Conservation (phyloP, 2,329 filamentous ascomycete genomes). For the Fusarium nisikadoi region DNA sequence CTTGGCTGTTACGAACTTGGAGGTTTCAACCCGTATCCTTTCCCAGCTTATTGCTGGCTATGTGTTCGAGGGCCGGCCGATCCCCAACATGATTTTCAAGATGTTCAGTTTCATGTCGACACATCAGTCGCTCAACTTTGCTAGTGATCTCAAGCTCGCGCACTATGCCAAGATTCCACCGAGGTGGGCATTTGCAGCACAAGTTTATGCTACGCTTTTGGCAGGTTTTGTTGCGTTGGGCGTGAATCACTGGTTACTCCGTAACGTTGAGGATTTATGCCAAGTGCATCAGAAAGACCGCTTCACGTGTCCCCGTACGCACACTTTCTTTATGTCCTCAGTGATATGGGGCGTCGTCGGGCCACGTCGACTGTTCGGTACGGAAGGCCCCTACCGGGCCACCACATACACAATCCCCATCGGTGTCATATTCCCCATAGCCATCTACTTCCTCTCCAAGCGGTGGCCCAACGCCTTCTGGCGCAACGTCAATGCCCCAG, state of each 20-base stretch:
- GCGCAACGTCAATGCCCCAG: conserved; percentile 40
- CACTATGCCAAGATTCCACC: conserved; percentile 72
- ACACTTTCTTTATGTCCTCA: conserved; percentile 69
- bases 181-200: conserved; percentile 63
- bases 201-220: conserved; percentile 64
- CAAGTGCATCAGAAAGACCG: conserved; percentile 58
- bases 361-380: conserved; percentile 68
- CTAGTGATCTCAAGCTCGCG: conserved; percentile 69
- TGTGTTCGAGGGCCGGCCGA: conserved; percentile 70
- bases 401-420: conserved; percentile 36
- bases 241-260: conserved; percentile 69
- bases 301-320: conserved; percentile 61
- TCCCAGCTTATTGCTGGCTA: conserved; percentile 76
- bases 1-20: conserved; percentile 65
- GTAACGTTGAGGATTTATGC: conserved; percentile 68
- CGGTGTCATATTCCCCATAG: conserved; percentile 33
- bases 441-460: conserved; percentile 25
- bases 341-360: conserved; percentile 76
- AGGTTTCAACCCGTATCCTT: conserved; percentile 71
- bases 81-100: conserved; percentile 79
- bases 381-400: conserved; percentile 27
- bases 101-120: conserved; percentile 73
- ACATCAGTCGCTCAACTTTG: conserved; percentile 68
- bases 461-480: conserved; percentile 36
- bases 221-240: conserved; percentile 65